Evolutionary conservation across 129 eudicot species (phyloP).

Genomic region (Mikania micrantha): DNA sequence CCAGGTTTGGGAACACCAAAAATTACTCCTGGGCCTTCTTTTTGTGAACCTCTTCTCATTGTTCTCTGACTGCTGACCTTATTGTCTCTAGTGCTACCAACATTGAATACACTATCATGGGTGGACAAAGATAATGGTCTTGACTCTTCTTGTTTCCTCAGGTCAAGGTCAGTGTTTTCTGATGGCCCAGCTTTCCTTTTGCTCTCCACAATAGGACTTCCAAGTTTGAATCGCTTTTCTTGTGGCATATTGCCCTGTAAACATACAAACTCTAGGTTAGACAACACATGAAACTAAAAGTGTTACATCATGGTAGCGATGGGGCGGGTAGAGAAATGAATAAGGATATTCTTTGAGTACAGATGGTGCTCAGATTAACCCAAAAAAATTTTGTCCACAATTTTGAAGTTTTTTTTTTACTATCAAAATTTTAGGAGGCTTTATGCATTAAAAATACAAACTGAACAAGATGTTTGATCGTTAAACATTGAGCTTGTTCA

Average conservation of each 20-base stretch:
- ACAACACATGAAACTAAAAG: neutral
- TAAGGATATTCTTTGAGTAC: neutral
- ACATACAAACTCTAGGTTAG: neutral
- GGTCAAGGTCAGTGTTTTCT: slow-evolving; percentile 24
- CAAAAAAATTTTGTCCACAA: neutral
- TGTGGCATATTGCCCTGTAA: slow-evolving; percentile 73
- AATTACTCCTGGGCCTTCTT: slow-evolving; percentile 64
- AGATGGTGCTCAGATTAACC: neutral
- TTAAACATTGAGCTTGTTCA: too few species aligned
- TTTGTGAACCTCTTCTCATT: slow-evolving; percentile 52
- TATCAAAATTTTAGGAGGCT: neutral
- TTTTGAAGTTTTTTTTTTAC: neutral
- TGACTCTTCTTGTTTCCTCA: slow-evolving; percentile 39
- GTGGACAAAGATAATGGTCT: slow-evolving; percentile 41
- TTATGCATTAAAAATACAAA: neutral
- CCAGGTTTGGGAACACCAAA: slow-evolving; percentile 98
- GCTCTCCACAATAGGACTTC: slow-evolving; percentile 25
- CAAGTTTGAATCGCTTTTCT: slow-evolving; percentile 64
- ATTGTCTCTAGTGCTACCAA: slow-evolving; percentile 49
- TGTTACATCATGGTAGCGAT: neutral
- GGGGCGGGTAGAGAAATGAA: neutral
- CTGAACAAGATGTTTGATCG: too few species aligned
- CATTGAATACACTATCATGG: slow-evolving; percentile 43
- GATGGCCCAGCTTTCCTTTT: slow-evolving; percentile 36
- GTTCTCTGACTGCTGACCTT: slow-evolving; percentile 42